phyloP scores from a whole-genome alignment of 139 green algal genomes.

The Chlamydomonas urium region DNA sequence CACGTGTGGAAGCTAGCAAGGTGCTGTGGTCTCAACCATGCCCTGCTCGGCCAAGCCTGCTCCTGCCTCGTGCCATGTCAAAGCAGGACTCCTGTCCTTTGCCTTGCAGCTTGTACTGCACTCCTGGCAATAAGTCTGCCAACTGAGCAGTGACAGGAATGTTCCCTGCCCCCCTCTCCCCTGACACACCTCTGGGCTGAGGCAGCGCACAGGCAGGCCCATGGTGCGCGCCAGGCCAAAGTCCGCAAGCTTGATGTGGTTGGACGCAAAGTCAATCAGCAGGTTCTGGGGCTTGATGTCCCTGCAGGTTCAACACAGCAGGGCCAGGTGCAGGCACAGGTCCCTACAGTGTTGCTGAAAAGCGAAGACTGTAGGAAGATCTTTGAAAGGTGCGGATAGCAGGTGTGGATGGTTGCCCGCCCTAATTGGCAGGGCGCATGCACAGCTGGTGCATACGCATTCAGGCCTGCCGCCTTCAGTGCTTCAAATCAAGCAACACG shows the following conservation, averaged over 20 bases:
- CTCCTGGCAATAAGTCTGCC: too few relatives aligned
- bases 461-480: background rate
- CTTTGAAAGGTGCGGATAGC: background rate
- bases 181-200: slow-evolving; percentile 83
- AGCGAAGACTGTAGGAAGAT: background rate
- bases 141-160: too few relatives aligned
- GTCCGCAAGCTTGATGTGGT: slow-evolving; percentile 90
- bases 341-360: background rate
- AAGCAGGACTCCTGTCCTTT: too few relatives aligned
- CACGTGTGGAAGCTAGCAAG: background rate
- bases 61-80: background rate
- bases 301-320: background rate
- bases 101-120: too few relatives aligned
- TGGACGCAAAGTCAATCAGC: slow-evolving; percentile 70
- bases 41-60: background rate
- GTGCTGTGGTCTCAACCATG: background rate
- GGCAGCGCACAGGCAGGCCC: slow-evolving; percentile 79
- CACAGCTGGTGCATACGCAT: background rate
- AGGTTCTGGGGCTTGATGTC: slow-evolving; percentile 79
- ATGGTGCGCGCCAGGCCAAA: slow-evolving; percentile 93
- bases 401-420: background rate
- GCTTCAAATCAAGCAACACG: background rate
- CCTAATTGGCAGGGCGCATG: background rate
- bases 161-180: too few relatives aligned
- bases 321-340: background rate